phyloP scores from a whole-genome alignment of 2,329 filamentous ascomycete species.

The Chaetomiaceae sp. region DNA sequence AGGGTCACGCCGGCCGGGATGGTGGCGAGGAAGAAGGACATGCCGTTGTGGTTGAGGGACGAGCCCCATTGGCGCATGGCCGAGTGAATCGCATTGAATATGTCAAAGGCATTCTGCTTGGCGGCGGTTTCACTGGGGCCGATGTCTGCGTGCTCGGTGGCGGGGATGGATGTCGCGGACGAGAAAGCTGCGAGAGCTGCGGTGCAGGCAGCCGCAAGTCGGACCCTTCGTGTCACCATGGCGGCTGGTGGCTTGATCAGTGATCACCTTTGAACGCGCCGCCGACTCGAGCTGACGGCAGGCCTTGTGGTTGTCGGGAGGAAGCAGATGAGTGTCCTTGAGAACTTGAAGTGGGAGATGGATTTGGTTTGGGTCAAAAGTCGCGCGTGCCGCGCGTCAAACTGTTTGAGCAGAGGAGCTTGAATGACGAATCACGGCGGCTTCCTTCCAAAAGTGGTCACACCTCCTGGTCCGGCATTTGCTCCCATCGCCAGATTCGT shows the following conservation, averaged over 20 bases:
- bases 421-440: too few relatives aligned
- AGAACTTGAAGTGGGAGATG: too few relatives aligned
- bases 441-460: too few relatives aligned
- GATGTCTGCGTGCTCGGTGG: not conserved
- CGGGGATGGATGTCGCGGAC: not conserved
- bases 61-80: constrained; percentile 73
- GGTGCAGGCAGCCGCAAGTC: not conserved
- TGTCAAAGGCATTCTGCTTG: constrained; percentile 52
- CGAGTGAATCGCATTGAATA: constrained; percentile 70
- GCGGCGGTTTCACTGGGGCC: constrained; percentile 37
- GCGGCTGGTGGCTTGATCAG: too few relatives aligned
- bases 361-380: too few relatives aligned
- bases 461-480: not conserved
- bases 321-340: too few relatives aligned
- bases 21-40: constrained; percentile 63
- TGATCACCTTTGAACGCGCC: too few relatives aligned
- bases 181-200: not conserved
- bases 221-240: not conserved
- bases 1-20: constrained; percentile 61
- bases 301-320: too few relatives aligned
- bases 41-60: constrained; percentile 69
- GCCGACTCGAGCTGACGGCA: too few relatives aligned
- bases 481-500: not conserved
- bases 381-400: too few relatives aligned
- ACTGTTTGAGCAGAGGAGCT: too few relatives aligned